A percentile compares a stretch with the other conserved stretches of the same genome.
Conservation (phyloP, 2,329 filamentous ascomycete genomes). For the Fusarium equiseti region DNA sequence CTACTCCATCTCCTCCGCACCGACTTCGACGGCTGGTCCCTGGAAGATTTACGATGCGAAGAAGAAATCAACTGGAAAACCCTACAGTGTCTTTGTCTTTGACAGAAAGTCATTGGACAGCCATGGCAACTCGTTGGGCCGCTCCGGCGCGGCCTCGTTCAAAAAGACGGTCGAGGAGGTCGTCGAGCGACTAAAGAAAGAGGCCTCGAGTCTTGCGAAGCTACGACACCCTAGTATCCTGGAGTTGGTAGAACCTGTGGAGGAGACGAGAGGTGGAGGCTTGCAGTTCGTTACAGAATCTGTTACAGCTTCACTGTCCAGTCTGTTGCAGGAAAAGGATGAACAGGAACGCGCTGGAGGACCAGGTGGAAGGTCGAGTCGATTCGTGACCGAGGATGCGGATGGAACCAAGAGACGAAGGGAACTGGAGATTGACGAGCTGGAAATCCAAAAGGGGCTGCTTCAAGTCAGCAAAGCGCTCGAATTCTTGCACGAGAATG, state of each 20-base stretch:
- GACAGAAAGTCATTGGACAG: slow-evolving; percentile 87
- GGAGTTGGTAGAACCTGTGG: slow-evolving; percentile 93
- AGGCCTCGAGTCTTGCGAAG: slow-evolving; percentile 88
- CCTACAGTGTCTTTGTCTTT: slow-evolving; percentile 93
- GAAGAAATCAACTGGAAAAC: slow-evolving; percentile 92
- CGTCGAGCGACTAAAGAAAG: slow-evolving; percentile 89
- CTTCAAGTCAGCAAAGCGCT: slow-evolving; percentile 93
- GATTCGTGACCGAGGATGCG: slow-evolving; percentile 83
- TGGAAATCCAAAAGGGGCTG: slow-evolving; percentile 97
- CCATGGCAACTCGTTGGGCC: slow-evolving; percentile 54
- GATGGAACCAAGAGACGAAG: slow-evolving; percentile 79
- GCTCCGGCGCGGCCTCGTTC: slow-evolving; percentile 69
- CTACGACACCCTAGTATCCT: slow-evolving; percentile 92
- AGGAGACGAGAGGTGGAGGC: slow-evolving; percentile 91
- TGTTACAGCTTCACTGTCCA: slow-evolving; percentile 88
- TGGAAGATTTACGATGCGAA: slow-evolving; percentile 99
- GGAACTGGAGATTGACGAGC: slow-evolving; percentile 93
- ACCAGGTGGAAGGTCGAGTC: slow-evolving; percentile 76
- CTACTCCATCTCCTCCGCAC: slow-evolving; percentile 82
- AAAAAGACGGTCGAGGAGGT: slow-evolving; percentile 91
- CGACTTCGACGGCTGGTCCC: slow-evolving; percentile 85
- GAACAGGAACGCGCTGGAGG: slow-evolving; percentile 80
- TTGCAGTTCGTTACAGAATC: slow-evolving; percentile 96
- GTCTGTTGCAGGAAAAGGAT: slow-evolving; percentile 87
- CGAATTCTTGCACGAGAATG: slow-evolving; percentile 95